These are phyloP conservation scores for Stephanocyclus meneghinianus DNA, from an alignment of 352 stramenopile species.

Conservation along the genomic window DNA sequence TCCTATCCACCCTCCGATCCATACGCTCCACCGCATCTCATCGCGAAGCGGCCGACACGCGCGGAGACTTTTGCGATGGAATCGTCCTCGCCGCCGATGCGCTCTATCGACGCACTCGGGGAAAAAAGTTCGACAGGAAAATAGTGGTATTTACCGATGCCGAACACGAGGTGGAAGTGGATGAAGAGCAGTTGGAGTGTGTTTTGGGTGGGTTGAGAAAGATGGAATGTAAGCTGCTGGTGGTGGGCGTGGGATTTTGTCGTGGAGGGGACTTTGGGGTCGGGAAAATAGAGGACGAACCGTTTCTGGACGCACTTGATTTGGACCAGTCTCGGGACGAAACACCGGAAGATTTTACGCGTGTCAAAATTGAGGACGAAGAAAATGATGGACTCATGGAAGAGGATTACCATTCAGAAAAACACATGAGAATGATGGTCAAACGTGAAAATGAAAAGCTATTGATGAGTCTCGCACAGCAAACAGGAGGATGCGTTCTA, in stretches of 20 bases:
- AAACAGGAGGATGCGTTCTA: slow-evolving; percentile 68
- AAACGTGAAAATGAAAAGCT: slow-evolving; percentile 68
- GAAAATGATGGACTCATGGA: slow-evolving; percentile 29
- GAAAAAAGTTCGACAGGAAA: slow-evolving; percentile 62
- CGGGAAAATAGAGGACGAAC: slow-evolving; percentile 3
- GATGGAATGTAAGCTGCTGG: slow-evolving; percentile 63
- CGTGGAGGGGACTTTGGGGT: slow-evolving; percentile 41
- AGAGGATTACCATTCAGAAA: slow-evolving; percentile 10
- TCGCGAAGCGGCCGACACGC: not conserved
- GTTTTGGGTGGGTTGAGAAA: slow-evolving; percentile 61
- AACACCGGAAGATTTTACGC: not conserved
- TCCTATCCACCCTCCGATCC: slow-evolving; percentile 52
- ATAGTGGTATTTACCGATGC: slow-evolving; percentile 80
- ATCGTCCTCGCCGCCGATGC: slow-evolving; percentile 71
- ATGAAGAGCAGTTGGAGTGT: slow-evolving; percentile 52
- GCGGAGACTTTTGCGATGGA: slow-evolving; percentile 69
- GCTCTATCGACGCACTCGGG: slow-evolving; percentile 52
- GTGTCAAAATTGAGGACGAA: slow-evolving; percentile 13
- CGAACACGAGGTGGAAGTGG: slow-evolving; percentile 57
- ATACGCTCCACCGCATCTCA: not conserved
- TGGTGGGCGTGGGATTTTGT: slow-evolving; percentile 74
- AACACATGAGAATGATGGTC: slow-evolving; percentile 21
- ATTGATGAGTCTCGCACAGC: slow-evolving; percentile 57
- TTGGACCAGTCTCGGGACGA: slow-evolving; percentile 17
- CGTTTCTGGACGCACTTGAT: not conserved